Base-by-base conservation (phyloP, 306 rosid species). In the Vigna reflexopilosa region DNA sequence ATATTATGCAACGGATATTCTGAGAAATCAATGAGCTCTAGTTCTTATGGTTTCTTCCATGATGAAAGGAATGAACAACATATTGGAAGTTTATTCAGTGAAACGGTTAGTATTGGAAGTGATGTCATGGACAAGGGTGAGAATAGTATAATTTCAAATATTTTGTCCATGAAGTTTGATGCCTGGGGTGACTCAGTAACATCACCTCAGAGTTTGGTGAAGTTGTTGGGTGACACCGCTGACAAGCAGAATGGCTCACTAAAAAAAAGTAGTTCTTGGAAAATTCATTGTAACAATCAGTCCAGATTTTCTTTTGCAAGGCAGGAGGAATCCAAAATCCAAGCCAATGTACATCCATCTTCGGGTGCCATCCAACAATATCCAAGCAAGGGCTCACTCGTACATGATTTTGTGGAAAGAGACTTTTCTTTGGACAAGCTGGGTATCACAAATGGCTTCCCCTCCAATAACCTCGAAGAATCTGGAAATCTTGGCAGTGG, bases 221-320 rank as follows among this genome's bases (percentile, higher is more conserved):
- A 87, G 73, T 62, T 90, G 59, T 77, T 94, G 77, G 82, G 91
- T 40, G 98, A 90, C 56, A 70, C 87, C 42, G 38, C 77, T 47
- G 90, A 88, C 52, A 83, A 80, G 47, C 93, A 87, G 73, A 58
- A 82, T 77, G 79, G 83, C 61, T 50, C 86, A 15, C 80, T 79
- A 8, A 83, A 85, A 59, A 81, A 80, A 45, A 79, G 94, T 20
- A 82, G 86, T 86, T 85, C 98, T 54, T 81, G 93, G 92, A 94
- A 89, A 85, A 89, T 62, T 61, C 97, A 83, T 70, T 85, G 76
- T 81, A 92, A 86, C 67, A 89, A 80, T 77, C 98, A 92, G 83
- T 92, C 97, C 44, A 87, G 97, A 67, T 94, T 94, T 65, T 92
- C 97, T 73, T 94, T 94, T 80, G 98, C 98, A 28, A 84, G 97